These are phyloP conservation scores for Prunella vulgaris DNA, from an alignment of 257 asterid genomes.

Conservation along the genomic window DNA sequence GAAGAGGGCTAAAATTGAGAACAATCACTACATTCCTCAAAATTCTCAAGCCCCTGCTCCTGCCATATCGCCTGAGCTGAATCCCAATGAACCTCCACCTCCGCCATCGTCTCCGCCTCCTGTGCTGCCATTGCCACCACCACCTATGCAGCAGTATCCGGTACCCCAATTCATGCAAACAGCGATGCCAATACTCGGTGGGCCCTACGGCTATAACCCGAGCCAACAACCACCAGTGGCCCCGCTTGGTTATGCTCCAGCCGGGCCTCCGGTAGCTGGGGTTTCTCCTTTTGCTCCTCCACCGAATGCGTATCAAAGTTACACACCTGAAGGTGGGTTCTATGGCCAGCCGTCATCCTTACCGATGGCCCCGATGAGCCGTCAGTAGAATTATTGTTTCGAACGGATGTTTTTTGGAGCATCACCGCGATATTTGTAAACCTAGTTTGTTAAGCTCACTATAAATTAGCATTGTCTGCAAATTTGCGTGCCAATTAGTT, in stretches of 20 bases:
- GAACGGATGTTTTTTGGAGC: neutral
- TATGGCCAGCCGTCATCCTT: conserved; percentile 52
- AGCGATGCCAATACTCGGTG: conserved; percentile 37
- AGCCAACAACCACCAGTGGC: conserved; percentile 38
- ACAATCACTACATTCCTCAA: conserved; percentile 48
- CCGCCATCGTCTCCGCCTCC: conserved; percentile 87
- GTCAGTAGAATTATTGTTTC: conserved; percentile 32
- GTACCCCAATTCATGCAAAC: conserved; percentile 55
- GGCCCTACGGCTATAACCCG: conserved; percentile 41
- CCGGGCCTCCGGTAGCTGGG: conserved; percentile 37
- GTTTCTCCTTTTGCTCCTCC: conserved; percentile 31
- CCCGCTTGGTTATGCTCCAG: conserved; percentile 33
- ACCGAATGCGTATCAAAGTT: conserved; percentile 39
- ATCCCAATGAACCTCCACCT: conserved; percentile 50
- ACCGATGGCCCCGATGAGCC: conserved; percentile 64
- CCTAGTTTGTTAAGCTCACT: neutral
- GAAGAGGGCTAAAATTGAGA: conserved; percentile 62
- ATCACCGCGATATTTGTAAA: neutral
- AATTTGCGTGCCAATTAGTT: neutral
- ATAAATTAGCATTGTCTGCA: conserved; percentile 11
- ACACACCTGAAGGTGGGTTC: conserved; percentile 55
- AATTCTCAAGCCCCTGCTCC: conserved; percentile 30
- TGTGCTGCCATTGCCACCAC: conserved; percentile 57
- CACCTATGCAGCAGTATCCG: conserved; percentile 68
- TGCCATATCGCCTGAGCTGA: conserved; percentile 28